Conservation (phyloP, 108 stramenopile species). For the Nannochloropsis gaditana region DNA sequence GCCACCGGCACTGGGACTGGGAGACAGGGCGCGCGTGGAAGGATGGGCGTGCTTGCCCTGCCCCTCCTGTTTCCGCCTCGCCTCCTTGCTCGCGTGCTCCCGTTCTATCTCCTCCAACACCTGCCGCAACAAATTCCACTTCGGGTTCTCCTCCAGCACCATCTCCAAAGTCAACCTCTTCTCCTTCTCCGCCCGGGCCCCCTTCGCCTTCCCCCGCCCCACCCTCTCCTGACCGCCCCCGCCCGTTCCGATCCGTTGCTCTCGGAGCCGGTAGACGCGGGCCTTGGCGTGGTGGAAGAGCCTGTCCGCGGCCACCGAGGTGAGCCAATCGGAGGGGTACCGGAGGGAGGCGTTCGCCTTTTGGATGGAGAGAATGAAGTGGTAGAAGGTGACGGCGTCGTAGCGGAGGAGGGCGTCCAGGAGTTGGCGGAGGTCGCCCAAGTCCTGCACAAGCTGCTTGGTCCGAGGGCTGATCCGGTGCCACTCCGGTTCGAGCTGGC, state of each 20-base stretch:
- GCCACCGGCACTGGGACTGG: too few species aligned
- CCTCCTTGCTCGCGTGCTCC: neutral
- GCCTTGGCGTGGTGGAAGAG: slow-evolving; percentile 81
- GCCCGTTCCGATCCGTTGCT: neutral
- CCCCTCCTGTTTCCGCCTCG: slow-evolving; percentile 42
- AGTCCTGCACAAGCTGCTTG: slow-evolving; percentile 79
- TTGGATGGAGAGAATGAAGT: slow-evolving; percentile 65
- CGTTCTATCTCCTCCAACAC: slow-evolving; percentile 72
- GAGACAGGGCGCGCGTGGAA: too few species aligned
- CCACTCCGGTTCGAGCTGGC: slow-evolving; percentile 92
- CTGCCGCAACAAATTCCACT: slow-evolving; percentile 72
- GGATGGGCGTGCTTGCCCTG: too few species aligned
- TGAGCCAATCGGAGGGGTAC: slow-evolving; percentile 77
- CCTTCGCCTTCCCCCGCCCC: neutral
- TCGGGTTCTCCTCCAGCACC: slow-evolving; percentile 82
- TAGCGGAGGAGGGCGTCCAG: slow-evolving; percentile 82
- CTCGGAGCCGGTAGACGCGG: slow-evolving; percentile 64
- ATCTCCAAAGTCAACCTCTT: slow-evolving; percentile 49
- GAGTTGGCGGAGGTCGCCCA: slow-evolving; percentile 72
- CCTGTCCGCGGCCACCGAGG: slow-evolving; percentile 73
- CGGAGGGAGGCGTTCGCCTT: slow-evolving; percentile 60
- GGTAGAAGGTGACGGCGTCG: slow-evolving; percentile 84
- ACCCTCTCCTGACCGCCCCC: neutral
- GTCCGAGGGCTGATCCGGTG: slow-evolving; percentile 72
- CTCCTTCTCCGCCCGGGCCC: neutral